Conservation (phyloP, 2,329 filamentous ascomycete genomes). For the Metarhizium sp. region DNA sequence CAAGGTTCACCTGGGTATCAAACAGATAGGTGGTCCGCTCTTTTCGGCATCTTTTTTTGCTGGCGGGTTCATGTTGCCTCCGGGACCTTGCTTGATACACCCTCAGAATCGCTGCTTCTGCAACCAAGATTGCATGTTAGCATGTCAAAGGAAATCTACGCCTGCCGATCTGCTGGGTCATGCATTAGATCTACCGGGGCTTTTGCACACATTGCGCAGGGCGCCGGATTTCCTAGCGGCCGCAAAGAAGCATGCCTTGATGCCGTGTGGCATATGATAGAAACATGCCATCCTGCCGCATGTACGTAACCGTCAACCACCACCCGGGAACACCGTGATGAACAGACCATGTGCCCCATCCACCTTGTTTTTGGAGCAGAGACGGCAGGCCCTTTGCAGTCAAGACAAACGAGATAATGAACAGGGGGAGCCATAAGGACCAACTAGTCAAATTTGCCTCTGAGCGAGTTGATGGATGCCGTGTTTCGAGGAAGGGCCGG, state of each 20-base stretch:
- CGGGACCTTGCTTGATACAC: neutral
- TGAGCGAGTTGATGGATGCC: conserved; percentile 4
- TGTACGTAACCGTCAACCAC: conserved; percentile 1
- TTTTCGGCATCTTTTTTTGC: conserved; percentile 1
- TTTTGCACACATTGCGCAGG: neutral
- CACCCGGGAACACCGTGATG: conserved; percentile 4
- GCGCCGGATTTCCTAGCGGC: conserved; percentile 1
- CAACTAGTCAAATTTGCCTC: conserved; percentile 1
- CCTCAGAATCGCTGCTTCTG: neutral
- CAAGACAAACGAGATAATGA: conserved; percentile 1
- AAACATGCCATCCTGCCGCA: neutral
- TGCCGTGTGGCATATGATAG: neutral
- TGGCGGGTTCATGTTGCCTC: conserved; percentile 2
- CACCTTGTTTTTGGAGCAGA: neutral
- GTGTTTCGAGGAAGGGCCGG: conserved; percentile 8
- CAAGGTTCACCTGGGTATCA: neutral
- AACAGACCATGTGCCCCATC: conserved; percentile 4
- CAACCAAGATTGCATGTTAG: neutral
- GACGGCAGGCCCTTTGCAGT: neutral
- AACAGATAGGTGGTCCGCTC: neutral
- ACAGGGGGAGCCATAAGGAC: neutral
- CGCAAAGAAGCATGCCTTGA: conserved; percentile 1
- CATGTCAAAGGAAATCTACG: neutral
- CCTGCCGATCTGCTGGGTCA: neutral
- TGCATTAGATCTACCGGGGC: neutral